Percentiles rank a stretch among this genome's conserved stretches.
phyloP scores from a whole-genome alignment of 2,329 filamentous ascomycete species.

The Pestalotiopsis sp. region DNA sequence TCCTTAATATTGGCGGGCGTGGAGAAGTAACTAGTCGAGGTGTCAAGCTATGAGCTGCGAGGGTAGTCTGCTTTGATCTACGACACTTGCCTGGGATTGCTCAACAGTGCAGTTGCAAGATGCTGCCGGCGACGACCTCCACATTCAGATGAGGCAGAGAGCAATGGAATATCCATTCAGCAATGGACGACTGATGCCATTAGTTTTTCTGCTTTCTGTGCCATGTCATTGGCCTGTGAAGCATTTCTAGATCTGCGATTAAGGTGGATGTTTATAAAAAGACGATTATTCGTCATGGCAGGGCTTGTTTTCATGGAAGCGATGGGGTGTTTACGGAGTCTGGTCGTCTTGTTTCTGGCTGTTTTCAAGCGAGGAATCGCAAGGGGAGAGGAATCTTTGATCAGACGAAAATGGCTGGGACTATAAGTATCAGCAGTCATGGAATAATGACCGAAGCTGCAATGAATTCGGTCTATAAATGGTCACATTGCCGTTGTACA shows the following conservation, averaged over 20 bases:
- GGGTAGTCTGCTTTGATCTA: not conserved
- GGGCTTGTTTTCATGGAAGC: not conserved
- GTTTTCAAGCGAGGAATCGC: not conserved
- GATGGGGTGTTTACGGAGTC: not conserved
- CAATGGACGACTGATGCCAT: too few relatives aligned
- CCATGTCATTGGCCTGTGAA: too few relatives aligned
- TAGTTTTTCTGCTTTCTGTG: too few relatives aligned
- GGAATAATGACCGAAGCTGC: not conserved
- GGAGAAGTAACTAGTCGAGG: conserved; percentile 65
- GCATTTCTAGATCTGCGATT: too few relatives aligned
- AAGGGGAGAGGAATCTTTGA: not conserved
- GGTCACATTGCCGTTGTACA: too few relatives aligned
- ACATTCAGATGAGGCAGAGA: too few relatives aligned
- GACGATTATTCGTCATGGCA: not conserved
- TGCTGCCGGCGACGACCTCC: not conserved
- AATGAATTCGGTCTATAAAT: too few relatives aligned
- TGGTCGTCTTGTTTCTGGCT: not conserved
- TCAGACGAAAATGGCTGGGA: not conserved
- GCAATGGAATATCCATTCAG: too few relatives aligned
- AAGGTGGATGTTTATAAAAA: not conserved
- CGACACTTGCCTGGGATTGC: too few relatives aligned
- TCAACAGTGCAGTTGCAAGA: not conserved
- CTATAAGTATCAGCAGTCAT: not conserved
- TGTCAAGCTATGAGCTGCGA: conserved; percentile 43
- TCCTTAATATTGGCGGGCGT: conserved; percentile 64